Conservation (phyloP, 345 rosid species). For the Gynandropsis gynandra region DNA sequence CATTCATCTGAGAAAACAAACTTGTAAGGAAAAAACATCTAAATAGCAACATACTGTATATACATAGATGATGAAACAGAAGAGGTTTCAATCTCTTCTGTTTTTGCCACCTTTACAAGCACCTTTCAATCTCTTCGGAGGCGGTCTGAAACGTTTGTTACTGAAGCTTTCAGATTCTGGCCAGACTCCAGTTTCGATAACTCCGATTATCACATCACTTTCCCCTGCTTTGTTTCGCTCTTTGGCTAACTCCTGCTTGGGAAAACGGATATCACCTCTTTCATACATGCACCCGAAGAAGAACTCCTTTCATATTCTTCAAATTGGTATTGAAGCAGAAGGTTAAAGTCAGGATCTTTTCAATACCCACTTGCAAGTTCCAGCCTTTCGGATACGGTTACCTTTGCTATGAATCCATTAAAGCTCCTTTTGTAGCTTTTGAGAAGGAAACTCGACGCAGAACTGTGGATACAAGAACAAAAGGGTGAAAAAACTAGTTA, state of each 20-base stretch:
- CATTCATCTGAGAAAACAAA: no score
- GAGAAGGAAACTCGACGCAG: slow-evolving; percentile 11
- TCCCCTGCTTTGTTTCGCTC: slow-evolving; percentile 14
- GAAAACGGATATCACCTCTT: slow-evolving; percentile 27
- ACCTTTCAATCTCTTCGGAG: slow-evolving; percentile 49
- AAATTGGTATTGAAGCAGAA: no score
- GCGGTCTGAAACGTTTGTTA: slow-evolving; percentile 43
- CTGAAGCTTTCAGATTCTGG: slow-evolving; percentile 42
- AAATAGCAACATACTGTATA: no score
- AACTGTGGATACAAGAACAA: slow-evolving; percentile 1
- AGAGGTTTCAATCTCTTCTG: no score
- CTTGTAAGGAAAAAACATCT: no score
- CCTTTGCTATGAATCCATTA: slow-evolving; percentile 47
- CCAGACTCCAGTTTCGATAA: slow-evolving; percentile 42
- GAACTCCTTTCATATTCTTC: not conserved
- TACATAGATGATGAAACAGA: no score
- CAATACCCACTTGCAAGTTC: slow-evolving; percentile 27
- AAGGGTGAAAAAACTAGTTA: not conserved
- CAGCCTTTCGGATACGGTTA: slow-evolving; percentile 30
- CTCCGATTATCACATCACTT: slow-evolving; percentile 35
- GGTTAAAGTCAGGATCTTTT: not conserved
- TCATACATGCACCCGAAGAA: slow-evolving; percentile 17
- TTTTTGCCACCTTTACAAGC: slow-evolving; percentile 33
- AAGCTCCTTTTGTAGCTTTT: slow-evolving; percentile 44
- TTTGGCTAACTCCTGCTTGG: slow-evolving; percentile 22